A percentile compares a stretch with the other conserved stretches of the same genome.
phyloP scores from a whole-genome alignment of 1,284 basidiomycete species.

The Tilletia horrida region DNA sequence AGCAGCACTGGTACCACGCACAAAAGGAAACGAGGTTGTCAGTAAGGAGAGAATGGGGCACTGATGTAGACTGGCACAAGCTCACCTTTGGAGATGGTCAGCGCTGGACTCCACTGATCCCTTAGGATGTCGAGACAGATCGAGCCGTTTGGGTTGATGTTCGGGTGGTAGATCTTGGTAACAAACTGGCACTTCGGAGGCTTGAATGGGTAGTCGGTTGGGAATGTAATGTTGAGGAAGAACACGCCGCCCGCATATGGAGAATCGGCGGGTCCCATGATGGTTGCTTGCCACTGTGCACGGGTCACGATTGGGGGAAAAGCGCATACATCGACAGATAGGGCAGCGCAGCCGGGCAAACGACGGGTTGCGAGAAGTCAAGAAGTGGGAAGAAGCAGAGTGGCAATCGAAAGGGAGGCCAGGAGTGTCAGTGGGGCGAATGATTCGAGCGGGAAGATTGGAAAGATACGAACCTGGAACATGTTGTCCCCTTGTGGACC shows the following conservation, averaged over 20 bases:
- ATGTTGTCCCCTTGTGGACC: constrained; percentile 55
- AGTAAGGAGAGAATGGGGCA: neutral
- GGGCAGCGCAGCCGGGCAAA: too few species aligned
- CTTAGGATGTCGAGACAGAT: constrained; percentile 97
- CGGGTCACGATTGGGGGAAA: too few species aligned
- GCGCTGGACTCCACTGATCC: constrained; percentile 75
- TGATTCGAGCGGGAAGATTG: too few species aligned
- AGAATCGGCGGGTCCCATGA: constrained; percentile 69
- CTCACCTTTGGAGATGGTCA: constrained; percentile 96
- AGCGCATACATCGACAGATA: too few species aligned
- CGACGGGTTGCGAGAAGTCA: neutral
- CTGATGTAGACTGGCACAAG: neutral
- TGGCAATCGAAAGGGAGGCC: constrained; percentile 5
- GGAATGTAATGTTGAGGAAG: constrained; percentile 83
- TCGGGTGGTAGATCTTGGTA: constrained; percentile 87
- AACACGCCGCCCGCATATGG: constrained; percentile 95
- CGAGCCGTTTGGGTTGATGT: constrained; percentile 96
- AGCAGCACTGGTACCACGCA: constrained; percentile 33
- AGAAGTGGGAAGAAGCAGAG: neutral
- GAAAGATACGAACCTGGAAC: constrained; percentile 42
- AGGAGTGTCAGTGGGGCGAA: neutral
- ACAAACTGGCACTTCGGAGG: constrained; percentile 99
- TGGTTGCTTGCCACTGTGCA: constrained; percentile 53
- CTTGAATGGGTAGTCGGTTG: constrained; percentile 57
- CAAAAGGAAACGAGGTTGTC: neutral